Conservation (phyloP, 257 asterid genomes). For the Handroanthus guayacan region DNA sequence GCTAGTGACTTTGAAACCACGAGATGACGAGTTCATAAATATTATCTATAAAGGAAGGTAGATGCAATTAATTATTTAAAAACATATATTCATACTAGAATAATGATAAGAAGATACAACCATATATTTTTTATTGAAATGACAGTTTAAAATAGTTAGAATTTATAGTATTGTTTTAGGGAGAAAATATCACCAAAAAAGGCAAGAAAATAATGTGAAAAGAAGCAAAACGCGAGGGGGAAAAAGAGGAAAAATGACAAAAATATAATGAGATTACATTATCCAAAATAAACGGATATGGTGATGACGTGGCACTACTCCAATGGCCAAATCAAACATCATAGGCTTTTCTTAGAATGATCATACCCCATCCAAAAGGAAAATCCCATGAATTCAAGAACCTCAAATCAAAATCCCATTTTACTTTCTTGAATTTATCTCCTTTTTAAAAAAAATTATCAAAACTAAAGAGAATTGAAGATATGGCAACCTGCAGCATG, state of each 20-base stretch:
- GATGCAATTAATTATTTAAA: too few relatives aligned
- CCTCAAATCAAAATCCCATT: conserved; percentile 35
- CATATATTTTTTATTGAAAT: too few relatives aligned
- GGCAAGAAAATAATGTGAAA: too few relatives aligned
- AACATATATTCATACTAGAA: too few relatives aligned
- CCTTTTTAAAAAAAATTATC: background rate
- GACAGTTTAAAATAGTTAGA: too few relatives aligned
- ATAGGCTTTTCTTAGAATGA: conserved; percentile 25
- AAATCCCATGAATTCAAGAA: conserved; percentile 47
- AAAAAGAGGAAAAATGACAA: background rate
- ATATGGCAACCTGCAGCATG: conserved; percentile 70
- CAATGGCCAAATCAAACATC: conserved; percentile 49
- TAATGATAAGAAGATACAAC: too few relatives aligned
- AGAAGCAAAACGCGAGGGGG: background rate
- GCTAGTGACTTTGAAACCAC: too few relatives aligned
- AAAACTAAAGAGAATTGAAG: background rate
- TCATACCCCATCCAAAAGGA: conserved; percentile 57
- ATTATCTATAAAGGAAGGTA: too few relatives aligned
- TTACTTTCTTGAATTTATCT: conserved; percentile 19
- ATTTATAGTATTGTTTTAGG: too few relatives aligned
- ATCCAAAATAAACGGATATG: conserved; percentile 67
- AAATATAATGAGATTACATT: conserved; percentile 39
- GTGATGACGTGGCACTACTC: conserved; percentile 52
- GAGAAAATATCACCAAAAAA: too few relatives aligned
- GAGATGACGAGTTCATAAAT: too few relatives aligned